These are phyloP conservation scores for Sphagnum fallax DNA, from an alignment of 228 moss, liverwort and hornwort species.

Conservation along the genomic window DNA sequence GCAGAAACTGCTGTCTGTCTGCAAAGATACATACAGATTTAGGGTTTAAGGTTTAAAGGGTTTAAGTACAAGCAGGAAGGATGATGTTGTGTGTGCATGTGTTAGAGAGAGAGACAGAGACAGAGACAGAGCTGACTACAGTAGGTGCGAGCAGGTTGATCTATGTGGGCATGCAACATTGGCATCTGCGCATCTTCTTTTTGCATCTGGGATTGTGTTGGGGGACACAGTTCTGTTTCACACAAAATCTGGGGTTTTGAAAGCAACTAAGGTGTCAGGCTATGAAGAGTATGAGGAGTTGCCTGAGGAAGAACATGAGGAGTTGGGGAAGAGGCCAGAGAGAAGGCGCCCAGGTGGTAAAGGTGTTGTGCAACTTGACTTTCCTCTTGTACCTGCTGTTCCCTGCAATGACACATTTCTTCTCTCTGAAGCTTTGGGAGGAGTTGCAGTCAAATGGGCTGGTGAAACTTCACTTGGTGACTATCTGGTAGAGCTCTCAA, in stretches of 20 bases:
- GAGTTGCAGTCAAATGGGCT: conserved; percentile 64
- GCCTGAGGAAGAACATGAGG: conserved; percentile 17
- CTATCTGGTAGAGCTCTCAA: conserved; percentile 44
- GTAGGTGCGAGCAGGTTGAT: conserved; percentile 42
- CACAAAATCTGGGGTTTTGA: conserved; percentile 60
- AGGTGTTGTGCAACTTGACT: conserved; percentile 84
- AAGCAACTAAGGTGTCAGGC: conserved; percentile 72
- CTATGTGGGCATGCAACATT: conserved; percentile 92
- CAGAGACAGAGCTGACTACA: no score
- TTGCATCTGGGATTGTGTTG: conserved; percentile 82
- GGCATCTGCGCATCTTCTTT: conserved; percentile 88
- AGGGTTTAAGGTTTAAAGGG: no score
- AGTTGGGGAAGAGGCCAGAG: conserved; percentile 28
- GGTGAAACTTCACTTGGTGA: conserved; percentile 68
- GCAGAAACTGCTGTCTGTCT: no score
- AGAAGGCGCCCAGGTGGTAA: conserved; percentile 42
- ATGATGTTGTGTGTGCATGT: no score
- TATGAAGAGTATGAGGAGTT: conserved; percentile 49
- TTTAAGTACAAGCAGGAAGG: no score
- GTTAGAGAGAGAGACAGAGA: no score
- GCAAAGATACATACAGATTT: no score
- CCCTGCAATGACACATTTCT: conserved; percentile 34
- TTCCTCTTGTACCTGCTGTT: conserved; percentile 44
- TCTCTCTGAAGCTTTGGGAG: conserved; percentile 66
- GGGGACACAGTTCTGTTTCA: conserved; percentile 73